phyloP scores from a whole-genome alignment of 2,329 filamentous ascomycete species.

The Pyrenophora tritici-repentis region DNA sequence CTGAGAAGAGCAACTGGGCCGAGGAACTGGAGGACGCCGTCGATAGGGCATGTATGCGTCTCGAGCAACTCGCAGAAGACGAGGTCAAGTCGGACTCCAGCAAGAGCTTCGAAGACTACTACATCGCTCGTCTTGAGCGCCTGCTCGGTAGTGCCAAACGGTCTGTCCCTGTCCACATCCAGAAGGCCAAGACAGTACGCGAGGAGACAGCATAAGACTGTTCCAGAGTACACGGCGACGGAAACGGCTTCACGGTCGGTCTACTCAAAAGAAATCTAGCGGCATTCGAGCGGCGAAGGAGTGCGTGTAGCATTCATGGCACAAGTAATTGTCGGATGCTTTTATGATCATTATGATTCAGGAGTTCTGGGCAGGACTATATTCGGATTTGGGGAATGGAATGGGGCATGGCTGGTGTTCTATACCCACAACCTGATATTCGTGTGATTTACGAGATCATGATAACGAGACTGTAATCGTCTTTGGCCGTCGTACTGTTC shows the following conservation, averaged over 20 bases:
- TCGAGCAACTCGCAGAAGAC: conserved; percentile 44
- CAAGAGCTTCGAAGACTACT: conserved; percentile 32
- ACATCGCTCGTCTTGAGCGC: conserved; percentile 29
- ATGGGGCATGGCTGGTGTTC: conserved; percentile 1
- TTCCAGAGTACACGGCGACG: neutral
- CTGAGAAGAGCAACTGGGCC: conserved; percentile 43
- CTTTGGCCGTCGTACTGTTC: neutral
- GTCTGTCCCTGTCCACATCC: conserved; percentile 24
- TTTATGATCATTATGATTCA: neutral
- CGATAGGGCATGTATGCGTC: conserved; percentile 26
- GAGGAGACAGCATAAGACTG: neutral
- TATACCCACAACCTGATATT: conserved; percentile 1
- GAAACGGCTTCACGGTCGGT: neutral
- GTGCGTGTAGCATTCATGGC: neutral
- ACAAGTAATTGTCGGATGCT: neutral
- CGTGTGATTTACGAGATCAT: neutral
- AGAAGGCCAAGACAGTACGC: conserved; percentile 1
- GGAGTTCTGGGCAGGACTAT: neutral
- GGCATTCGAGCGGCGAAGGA: neutral
- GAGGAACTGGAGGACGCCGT: conserved; percentile 37
- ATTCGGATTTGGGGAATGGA: neutral
- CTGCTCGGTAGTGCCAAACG: conserved; percentile 25
- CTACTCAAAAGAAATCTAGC: neutral
- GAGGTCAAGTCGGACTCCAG: conserved; percentile 25
- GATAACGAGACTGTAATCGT: neutral